These are phyloP conservation scores for Starmera caribaea DNA, from an alignment of 805 yeast species.

Conservation along the genomic window DNA sequence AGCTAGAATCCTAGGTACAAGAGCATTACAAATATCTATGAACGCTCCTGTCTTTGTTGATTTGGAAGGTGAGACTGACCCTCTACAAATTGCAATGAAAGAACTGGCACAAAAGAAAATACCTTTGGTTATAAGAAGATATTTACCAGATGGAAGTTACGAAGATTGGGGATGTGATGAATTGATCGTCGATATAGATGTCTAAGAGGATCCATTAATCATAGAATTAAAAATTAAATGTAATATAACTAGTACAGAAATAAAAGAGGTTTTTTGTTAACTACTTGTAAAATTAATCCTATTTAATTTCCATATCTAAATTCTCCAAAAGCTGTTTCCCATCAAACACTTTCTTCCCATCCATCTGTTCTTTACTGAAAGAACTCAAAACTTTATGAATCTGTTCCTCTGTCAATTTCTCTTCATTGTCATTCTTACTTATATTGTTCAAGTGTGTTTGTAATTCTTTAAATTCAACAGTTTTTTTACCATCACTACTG, in stretches of 20 bases:
- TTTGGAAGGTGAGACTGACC: conserved; percentile 98
- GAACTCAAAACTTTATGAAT: conserved; percentile 42
- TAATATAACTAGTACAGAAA: not conserved
- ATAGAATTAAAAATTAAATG: not conserved
- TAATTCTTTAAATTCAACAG: conserved; percentile 39
- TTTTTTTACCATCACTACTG: conserved; percentile 22
- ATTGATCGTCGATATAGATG: conserved; percentile 67
- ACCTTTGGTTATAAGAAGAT: conserved; percentile 92
- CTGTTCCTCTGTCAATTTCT: conserved; percentile 29
- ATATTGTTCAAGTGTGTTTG: conserved; percentile 37
- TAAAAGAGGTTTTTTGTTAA: not conserved
- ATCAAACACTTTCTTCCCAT: conserved; percentile 49
- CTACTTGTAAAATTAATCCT: too few species aligned
- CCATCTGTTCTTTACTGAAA: conserved; percentile 43
- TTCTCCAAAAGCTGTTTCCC: conserved; percentile 49
- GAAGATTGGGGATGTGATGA: conserved; percentile 99
- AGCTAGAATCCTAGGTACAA: conserved; percentile 94
- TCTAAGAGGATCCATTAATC: conserved; percentile 7
- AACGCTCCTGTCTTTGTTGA: conserved; percentile 98
- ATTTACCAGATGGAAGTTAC: conserved; percentile 90
- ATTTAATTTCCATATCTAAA: too few species aligned
- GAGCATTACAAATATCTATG: conserved; percentile 95
- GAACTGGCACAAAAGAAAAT: conserved; percentile 91
- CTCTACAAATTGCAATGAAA: conserved; percentile 94
- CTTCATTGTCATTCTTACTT: conserved; percentile 4